Evolutionary conservation across 306 rosid genomes (phyloP).

Genomic region (Lablab purpureus): DNA sequence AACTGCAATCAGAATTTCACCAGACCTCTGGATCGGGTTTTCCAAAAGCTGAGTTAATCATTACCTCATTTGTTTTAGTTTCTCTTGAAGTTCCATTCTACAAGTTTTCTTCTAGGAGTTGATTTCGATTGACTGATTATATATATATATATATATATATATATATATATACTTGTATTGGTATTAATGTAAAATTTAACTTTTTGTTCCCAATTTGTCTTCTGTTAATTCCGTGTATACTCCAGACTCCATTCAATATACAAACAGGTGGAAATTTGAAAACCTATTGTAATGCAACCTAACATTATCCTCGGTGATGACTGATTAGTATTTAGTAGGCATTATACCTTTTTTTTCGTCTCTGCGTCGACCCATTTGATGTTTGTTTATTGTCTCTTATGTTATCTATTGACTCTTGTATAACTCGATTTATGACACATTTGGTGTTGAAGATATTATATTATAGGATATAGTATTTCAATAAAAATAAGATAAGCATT

Average conservation of each 20-base stretch:
- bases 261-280: neutral
- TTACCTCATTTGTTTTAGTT: neutral
- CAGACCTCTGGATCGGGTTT: slow-evolving; percentile 7
- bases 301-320: no score
- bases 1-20: slow-evolving; percentile 6
- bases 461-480: no score
- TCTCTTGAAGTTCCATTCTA: slow-evolving; percentile 16
- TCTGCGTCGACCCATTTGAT: no score
- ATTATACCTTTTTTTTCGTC: no score
- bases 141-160: no score
- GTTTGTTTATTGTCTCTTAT: no score
- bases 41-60: slow-evolving; percentile 26
- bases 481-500: no score
- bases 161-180: neutral
- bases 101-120: slow-evolving; percentile 14
- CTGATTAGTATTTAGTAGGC: no score
- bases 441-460: no score
- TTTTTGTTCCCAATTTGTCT: neutral
- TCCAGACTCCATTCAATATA: neutral
- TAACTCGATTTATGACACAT: no score
- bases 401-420: no score
- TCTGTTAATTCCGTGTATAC: neutral
- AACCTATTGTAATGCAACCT: neutral
- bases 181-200: neutral
- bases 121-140: slow-evolving; percentile 13